Evolutionary conservation across 257 asterid species (phyloP).

Genomic region (Capsicum pubescens): DNA sequence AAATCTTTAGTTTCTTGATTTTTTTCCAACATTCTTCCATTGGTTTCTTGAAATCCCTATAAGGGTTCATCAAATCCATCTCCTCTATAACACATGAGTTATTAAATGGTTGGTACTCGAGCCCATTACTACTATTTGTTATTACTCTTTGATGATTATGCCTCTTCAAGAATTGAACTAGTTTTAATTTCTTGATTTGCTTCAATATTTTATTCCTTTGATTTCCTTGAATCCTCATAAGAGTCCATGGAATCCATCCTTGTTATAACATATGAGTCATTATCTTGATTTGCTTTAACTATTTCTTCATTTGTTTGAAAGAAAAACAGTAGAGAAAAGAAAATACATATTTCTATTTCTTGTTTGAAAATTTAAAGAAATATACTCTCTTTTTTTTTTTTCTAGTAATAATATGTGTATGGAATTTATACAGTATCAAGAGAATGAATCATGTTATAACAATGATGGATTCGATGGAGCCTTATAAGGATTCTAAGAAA

Average conservation of each 20-base stretch:
- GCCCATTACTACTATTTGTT: background rate
- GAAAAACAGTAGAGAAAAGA: too few relatives aligned
- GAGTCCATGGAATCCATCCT: conserved; percentile 54
- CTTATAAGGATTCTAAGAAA: too few relatives aligned
- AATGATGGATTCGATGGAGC: conserved; percentile 47
- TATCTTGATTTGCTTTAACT: background rate
- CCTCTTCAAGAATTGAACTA: conserved; percentile 50
- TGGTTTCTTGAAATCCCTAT: too few relatives aligned
- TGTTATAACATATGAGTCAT: conserved; percentile 33
- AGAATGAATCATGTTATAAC: background rate
- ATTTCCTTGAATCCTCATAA: conserved; percentile 49
- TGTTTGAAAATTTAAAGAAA: too few relatives aligned
- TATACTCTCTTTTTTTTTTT: background rate
- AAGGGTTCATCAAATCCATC: conserved; percentile 40
- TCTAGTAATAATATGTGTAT: too few relatives aligned
- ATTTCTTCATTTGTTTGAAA: too few relatives aligned
- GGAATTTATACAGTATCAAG: too few relatives aligned
- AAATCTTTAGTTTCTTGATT: conserved; percentile 27
- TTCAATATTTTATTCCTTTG: conserved; percentile 73
- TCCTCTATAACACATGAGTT: conserved; percentile 39
- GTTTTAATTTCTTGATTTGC: conserved; percentile 47
- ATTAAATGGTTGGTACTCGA: conserved; percentile 34
- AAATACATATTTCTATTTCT: too few relatives aligned
- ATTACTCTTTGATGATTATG: too few relatives aligned
- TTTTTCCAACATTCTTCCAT: too few relatives aligned